Percentiles rank a stretch among this genome's conserved stretches.
These are phyloP conservation scores for Asterionellopsis glacialis DNA, from an alignment of 108 stramenopile species.

Conservation along the genomic window DNA sequence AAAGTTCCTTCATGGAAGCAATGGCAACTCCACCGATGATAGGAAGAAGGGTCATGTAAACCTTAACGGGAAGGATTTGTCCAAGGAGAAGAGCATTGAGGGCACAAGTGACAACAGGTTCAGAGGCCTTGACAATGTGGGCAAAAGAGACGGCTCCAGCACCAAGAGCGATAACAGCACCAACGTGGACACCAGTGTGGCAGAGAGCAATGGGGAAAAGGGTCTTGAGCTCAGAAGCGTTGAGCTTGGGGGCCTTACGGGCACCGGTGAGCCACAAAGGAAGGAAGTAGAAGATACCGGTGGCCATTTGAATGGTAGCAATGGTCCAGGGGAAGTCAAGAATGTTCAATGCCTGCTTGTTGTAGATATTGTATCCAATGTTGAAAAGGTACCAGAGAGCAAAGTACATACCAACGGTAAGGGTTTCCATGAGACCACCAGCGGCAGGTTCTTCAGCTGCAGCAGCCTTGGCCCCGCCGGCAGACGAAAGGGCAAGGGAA, in stretches of 20 bases:
- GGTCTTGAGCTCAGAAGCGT: constrained; percentile 75
- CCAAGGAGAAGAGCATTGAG: constrained; percentile 87
- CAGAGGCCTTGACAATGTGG: constrained; percentile 99
- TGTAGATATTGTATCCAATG: constrained; percentile 98
- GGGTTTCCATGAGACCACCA: constrained; percentile 52
- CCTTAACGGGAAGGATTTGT: constrained; percentile 77
- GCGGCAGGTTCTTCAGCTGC: constrained; percentile 35
- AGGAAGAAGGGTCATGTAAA: constrained; percentile 93
- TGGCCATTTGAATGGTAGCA: constrained; percentile 94
- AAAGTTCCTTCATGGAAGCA: constrained; percentile 97
- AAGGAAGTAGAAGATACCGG: constrained; percentile 86
- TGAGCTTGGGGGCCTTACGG: constrained; percentile 91
- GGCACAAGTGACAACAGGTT: constrained; percentile 95
- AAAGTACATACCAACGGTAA: constrained; percentile 88
- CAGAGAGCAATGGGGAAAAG: constrained; percentile 92
- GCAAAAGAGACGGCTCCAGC: constrained; percentile 98
- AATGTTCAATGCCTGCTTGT: constrained; percentile 94
- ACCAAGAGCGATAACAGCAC: constrained; percentile 94
- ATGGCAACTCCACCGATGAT: constrained; percentile 96
- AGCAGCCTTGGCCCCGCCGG: constrained; percentile 54
- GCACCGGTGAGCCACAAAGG: constrained; percentile 84
- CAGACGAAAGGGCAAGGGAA: constrained; percentile 48
- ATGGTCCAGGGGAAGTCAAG: constrained; percentile 93
- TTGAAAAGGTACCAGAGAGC: constrained; percentile 98
- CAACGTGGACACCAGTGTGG: constrained; percentile 96